Base-by-base conservation (phyloP, 441 rosid genomes). In the Erodium trifolium region DNA sequence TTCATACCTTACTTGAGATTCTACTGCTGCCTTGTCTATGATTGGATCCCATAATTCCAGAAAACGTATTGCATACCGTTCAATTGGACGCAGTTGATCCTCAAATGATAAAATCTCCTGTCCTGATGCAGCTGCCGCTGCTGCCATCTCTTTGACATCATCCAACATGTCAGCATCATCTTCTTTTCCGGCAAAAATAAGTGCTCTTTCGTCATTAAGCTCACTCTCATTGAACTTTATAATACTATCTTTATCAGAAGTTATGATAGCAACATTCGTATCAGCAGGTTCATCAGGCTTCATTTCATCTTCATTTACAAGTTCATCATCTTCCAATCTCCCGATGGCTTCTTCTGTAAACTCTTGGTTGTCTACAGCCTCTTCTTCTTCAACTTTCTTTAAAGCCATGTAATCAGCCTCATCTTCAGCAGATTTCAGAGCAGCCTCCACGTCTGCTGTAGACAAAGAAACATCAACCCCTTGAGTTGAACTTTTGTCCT, bases 331-430 rank as follows among this genome's bases (percentile, higher is more conserved):
- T 78, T 96, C 99, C 76, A 84, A 74, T 80, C 86, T 91, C 82
- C 86, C 95, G 73, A 84, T 79, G 59, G 93, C 92, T 82, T 92
- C 98, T 81, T 96, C 99, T 3, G 97, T 87, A 76, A 96, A 96
- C 81, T 96, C 99, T 82, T 96, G 99, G 82, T 91, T 96, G 65
- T 88, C 97, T 69, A 96, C 99, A 77, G 97, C 99, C 85, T 96
- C 99, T 82, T 96, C 99, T 87, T 86, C 88, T 80, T 93, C 99
- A 39, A 89, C 99, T 85, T 82, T 93, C 83, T 96, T 96, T 75
- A 96, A 77, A 74, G 99, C 99, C 98, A 96, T 93, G 82, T 92
- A 96, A 83, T 96, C 99, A 79, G 98, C 99, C 79, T 96, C 99
- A 86, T 96, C 99, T 87, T 96, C 99, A 2, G 92, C 99, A 77